Percentiles rank a stretch among this genome's conserved stretches.
phyloP scores from a whole-genome alignment of 164 flowering plant species.

The Tetrastigma voinierianum region DNA sequence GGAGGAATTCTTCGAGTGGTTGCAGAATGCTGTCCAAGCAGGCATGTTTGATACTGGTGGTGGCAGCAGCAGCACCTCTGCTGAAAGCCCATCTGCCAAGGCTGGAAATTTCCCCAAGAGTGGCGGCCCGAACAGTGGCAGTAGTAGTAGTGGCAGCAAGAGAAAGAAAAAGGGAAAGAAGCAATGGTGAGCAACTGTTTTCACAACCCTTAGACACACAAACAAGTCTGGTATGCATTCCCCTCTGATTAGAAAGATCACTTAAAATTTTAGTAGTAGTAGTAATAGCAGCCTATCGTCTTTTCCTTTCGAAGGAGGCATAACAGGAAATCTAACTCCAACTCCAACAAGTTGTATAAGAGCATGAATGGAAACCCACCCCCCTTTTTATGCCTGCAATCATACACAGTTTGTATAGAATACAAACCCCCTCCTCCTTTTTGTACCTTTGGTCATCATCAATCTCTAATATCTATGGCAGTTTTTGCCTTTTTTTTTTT shows the following conservation, averaged over 20 bases:
- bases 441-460: neutral
- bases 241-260: neutral
- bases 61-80: constrained; percentile 30
- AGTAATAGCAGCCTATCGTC: neutral
- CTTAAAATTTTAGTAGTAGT: too few species aligned
- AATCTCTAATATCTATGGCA: neutral
- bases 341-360: constrained; percentile 3
- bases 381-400: neutral
- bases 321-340: neutral
- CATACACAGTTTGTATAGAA: constrained; percentile 11
- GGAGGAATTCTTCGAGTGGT: constrained; percentile 82
- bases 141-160: constrained; percentile 40
- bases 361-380: constrained; percentile 4
- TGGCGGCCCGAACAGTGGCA: constrained; percentile 24
- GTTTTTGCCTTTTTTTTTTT: neutral
- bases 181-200: constrained; percentile 47
- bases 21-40: constrained; percentile 77
- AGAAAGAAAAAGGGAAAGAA: constrained; percentile 92
- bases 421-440: neutral
- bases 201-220: neutral
- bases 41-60: constrained; percentile 63
- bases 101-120: constrained; percentile 33
- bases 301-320: neutral
- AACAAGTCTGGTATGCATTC: neutral
- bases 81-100: constrained; percentile 42